Base-by-base conservation (phyloP, 306 rosid genomes). In the Quercus agrifolia region DNA sequence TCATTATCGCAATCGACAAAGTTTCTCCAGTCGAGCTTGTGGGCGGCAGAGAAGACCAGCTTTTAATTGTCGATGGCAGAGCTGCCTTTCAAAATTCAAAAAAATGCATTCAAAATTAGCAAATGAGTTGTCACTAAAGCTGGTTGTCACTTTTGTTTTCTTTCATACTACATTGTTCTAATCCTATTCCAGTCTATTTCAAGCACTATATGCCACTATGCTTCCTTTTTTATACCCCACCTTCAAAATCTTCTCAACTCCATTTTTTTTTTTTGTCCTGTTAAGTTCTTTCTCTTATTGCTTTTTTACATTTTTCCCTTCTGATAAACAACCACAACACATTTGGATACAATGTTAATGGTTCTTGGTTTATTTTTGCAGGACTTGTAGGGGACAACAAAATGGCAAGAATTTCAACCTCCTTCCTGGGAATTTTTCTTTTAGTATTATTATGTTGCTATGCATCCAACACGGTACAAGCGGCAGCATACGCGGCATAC, bases 381-480 rank as follows among this genome's bases (percentile, higher is more conserved):
- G 72, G 72, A 67, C n/a, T 67, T 67, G 0, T 4, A 67, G 4
- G 51, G 51, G 72, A 35, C 51, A 55, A 55, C 51, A 55, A 55
- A 18, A 73, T 73, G 77, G 77, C n/a, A 3, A 56, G 54, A 27
- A 54, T 33, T 11, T n/a, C 66, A 56, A 56, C 56, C 44, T 6
- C 31, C 54, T 5, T 56, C 9, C 11, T 73, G 77, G 77, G 66
- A 18, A 0, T 56, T 55, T 38, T 55, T 51, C 14, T n/a, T 67
- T 33, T 67, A n/a, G 72, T 21, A n/a, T 10, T 73, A 58, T 73
- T 73, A 58, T 56, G 77, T 38, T 56, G 58, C 66, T 28, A 20
- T 4, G 41, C 51, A 27, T 56, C 52, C 20, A 49, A 49, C 14
- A 35, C n/a, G 44, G 44, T 64, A 56, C 52, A 30, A 73, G 54